phyloP scores from a whole-genome alignment of 2,329 filamentous ascomycete species.

The Piedraia hortae region DNA sequence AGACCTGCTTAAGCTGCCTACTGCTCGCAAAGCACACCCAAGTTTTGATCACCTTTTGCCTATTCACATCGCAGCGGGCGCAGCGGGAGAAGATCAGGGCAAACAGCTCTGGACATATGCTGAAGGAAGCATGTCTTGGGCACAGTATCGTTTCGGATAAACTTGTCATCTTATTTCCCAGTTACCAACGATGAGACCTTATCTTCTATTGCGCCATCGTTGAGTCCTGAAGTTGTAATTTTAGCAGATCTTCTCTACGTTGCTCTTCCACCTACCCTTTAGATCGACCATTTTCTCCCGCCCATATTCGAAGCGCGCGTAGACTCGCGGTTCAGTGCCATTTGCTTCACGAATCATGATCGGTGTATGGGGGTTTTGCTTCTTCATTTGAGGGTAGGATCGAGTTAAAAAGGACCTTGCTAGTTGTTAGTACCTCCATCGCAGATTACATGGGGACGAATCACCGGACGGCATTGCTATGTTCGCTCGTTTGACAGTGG shows the following conservation, averaged over 20 bases:
- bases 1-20: constrained; percentile 14
- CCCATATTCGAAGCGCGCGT: constrained; percentile 62
- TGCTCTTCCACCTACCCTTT: constrained; percentile 20
- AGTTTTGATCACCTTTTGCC: constrained; percentile 34
- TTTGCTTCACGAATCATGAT: constrained; percentile 85
- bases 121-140: constrained; percentile 13
- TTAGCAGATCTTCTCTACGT: background rate
- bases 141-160: constrained; percentile 11
- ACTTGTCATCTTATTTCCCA: constrained; percentile 10
- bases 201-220: constrained; percentile 43
- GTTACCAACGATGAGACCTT: constrained; percentile 37
- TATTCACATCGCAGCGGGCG: constrained; percentile 22
- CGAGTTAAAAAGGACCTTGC: constrained; percentile 63
- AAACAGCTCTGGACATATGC: constrained; percentile 12
- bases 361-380: constrained; percentile 80
- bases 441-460: constrained; percentile 2
- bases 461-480: constrained; percentile 70
- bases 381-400: constrained; percentile 96
- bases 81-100: constrained; percentile 10
- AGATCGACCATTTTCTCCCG: constrained; percentile 38
- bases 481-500: constrained; percentile 82
- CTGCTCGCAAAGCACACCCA: constrained; percentile 35
- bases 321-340: constrained; percentile 62
- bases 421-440: background rate
- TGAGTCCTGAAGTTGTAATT: constrained; percentile 28